Conservation (phyloP, 139 green algal species). For the Nannochloris sp. region DNA sequence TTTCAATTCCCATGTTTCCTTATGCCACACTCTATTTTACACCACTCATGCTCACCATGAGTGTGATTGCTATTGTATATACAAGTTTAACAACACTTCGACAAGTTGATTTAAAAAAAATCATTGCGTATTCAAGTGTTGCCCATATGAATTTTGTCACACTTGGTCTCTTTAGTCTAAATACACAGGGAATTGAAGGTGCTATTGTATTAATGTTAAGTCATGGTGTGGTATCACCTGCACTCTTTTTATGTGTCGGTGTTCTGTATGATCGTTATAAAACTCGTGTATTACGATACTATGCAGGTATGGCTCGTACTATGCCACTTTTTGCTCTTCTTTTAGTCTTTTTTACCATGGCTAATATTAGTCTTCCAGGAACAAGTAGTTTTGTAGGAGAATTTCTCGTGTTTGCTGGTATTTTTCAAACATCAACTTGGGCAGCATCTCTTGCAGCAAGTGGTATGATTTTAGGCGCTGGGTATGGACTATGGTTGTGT, state of each 20-base stretch:
- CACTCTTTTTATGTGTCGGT: constrained; percentile 54
- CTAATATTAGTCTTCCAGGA: constrained; percentile 52
- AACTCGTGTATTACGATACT: constrained; percentile 53
- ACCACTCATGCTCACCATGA: constrained; percentile 49
- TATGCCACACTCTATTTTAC: constrained; percentile 50
- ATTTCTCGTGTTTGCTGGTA: constrained; percentile 43
- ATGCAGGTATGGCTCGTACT: constrained; percentile 34
- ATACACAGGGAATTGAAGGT: constrained; percentile 49
- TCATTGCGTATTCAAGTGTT: constrained; percentile 61
- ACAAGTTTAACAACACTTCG: constrained; percentile 47
- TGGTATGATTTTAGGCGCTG: constrained; percentile 38
- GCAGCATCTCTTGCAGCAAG: constrained; percentile 30
- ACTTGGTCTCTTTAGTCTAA: constrained; percentile 54
- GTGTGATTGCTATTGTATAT: constrained; percentile 55
- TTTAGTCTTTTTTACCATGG: constrained; percentile 60
- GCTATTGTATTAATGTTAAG: constrained; percentile 54
- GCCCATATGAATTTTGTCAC: constrained; percentile 61
- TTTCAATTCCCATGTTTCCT: constrained; percentile 56
- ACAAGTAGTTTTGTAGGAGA: constrained; percentile 58
- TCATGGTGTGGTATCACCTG: constrained; percentile 53
- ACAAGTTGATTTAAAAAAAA: constrained; percentile 65
- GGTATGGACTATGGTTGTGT: constrained; percentile 43
- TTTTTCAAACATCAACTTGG: constrained; percentile 43
- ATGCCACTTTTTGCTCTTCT: constrained; percentile 59
- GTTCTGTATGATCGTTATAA: constrained; percentile 53